Conservation (phyloP, 352 stramenopile species). For the Phytophthora uliginosa region DNA sequence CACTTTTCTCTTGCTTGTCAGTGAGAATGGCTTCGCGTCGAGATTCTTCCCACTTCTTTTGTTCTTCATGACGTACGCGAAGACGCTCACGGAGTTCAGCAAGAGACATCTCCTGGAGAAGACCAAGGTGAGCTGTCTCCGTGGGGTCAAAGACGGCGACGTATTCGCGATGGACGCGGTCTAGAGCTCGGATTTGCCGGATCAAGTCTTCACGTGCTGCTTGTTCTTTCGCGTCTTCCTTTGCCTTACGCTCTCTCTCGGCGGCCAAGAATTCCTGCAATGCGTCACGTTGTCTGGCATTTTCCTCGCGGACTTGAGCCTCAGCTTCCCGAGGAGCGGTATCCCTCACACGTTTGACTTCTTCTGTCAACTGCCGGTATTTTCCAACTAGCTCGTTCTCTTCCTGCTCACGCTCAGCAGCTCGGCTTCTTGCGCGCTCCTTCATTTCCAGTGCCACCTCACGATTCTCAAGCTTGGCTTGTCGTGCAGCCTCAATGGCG, state of each 20-base stretch:
- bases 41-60: slow-evolving; percentile 75
- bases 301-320: slow-evolving; percentile 66
- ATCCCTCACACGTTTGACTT: slow-evolving; percentile 85
- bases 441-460: slow-evolving; percentile 88
- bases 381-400: slow-evolving; percentile 59
- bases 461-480: slow-evolving; percentile 80
- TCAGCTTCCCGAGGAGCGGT: slow-evolving; percentile 85
- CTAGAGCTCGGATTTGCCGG: slow-evolving; percentile 84
- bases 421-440: slow-evolving; percentile 69
- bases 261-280: slow-evolving; percentile 68
- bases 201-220: slow-evolving; percentile 88
- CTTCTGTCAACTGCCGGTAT: slow-evolving; percentile 61
- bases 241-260: slow-evolving; percentile 71
- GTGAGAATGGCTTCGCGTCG: slow-evolving; percentile 74
- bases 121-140: slow-evolving; percentile 82
- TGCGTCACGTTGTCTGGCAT: slow-evolving; percentile 67
- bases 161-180: slow-evolving; percentile 82
- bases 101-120: slow-evolving; percentile 95
- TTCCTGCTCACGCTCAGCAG: slow-evolving; percentile 72
- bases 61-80: slow-evolving; percentile 78
- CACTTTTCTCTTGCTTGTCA: slow-evolving; percentile 86
- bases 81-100: slow-evolving; percentile 87
- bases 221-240: slow-evolving; percentile 73
- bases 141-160: slow-evolving; percentile 93
- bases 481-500: slow-evolving; percentile 76